Base-by-base conservation (phyloP, 208 protist genomes). In the Leishmania tarentolae region DNA sequence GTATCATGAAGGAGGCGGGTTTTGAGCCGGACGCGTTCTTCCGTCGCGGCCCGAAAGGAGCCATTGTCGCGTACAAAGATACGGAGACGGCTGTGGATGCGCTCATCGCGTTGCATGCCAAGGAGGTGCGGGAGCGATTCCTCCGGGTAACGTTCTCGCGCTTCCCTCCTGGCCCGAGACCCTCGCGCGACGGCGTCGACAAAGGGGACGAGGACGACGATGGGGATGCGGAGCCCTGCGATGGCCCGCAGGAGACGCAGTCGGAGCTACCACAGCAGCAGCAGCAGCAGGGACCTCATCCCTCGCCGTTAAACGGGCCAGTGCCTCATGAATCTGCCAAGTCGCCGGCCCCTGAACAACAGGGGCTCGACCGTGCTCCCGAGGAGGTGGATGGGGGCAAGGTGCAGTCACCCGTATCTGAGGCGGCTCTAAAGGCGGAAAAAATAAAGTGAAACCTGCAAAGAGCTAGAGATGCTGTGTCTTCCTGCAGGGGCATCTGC, bases 141-240 rank as follows among this genome's bases (percentile, higher is more conserved):
- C 81, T 97, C 31, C 88, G 91, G 40, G 85, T 95, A n/a, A 95
- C 92, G 37, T 97, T 97, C 82, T 97, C 94, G 4, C 90, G 92
- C 78, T 94, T 93, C 65, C 88, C 92, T 35, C 91, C 94, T 1
- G 93, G 83, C 9, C 90, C 90, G 24, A 90, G 86, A 6, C 79
- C 56, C 40, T 56, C 53, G 35, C 47, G 21, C 24, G 75, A 81
- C 37, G 88, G 80, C 40, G 87, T 68, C 63, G 80, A 84, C 17
- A 81, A 83, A 19, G 65, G 59, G 11, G 79, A 82, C 53, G 59
- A 79, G 17, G 76, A 86, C 44, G 72, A 61, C 15, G 76, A 59
- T 1, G 79, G 15, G 24, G 63, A 79, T 31, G 76, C 61, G 42
- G 76, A 31, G 63, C 59, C 24, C 24, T 15, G 37, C 44, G 42